phyloP scores from a whole-genome alignment of 1,139 yeast species.

The Tardiomyces blankii region DNA sequence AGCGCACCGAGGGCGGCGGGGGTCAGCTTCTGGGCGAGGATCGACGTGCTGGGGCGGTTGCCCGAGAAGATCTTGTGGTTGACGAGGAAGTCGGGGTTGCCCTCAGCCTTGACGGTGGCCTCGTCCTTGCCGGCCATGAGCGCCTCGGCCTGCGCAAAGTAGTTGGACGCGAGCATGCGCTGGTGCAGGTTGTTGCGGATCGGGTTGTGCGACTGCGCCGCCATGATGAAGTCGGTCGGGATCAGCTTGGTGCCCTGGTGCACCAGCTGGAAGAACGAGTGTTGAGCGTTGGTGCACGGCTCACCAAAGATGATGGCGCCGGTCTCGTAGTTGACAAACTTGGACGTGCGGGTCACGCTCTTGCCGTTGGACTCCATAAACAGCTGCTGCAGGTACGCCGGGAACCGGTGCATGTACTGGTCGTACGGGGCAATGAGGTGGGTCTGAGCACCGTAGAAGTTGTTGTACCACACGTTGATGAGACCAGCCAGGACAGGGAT shows the following conservation, averaged over 20 bases:
- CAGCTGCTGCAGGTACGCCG: conserved; percentile 96
- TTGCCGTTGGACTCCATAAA: conserved; percentile 99
- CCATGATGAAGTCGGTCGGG: conserved; percentile 92
- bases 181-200: conserved; percentile 90
- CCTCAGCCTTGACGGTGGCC: conserved; percentile 77
- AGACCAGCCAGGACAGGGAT: conserved; percentile 91
- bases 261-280: conserved; percentile 97
- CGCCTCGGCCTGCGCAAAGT: conserved; percentile 97
- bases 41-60: conserved; percentile 98
- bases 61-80: conserved; percentile 97
- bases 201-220: conserved; percentile 98
- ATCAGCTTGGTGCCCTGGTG: conserved; percentile 98
- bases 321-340: conserved; percentile 86
- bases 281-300: conserved; percentile 98
- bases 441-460: conserved; percentile 95
- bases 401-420: conserved; percentile 97
- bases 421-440: conserved; percentile 97
- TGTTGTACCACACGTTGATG: conserved; percentile 94
- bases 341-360: conserved; percentile 86
- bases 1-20: conserved; percentile 93
- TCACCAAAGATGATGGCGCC: conserved; percentile 95
- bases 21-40: conserved; percentile 88
- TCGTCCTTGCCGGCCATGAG: conserved; percentile 92
- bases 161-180: conserved; percentile 95
- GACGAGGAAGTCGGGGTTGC: conserved; percentile 68